Conservation (phyloP, 176 grass and related monocot genomes). For the Lolium perenne region DNA sequence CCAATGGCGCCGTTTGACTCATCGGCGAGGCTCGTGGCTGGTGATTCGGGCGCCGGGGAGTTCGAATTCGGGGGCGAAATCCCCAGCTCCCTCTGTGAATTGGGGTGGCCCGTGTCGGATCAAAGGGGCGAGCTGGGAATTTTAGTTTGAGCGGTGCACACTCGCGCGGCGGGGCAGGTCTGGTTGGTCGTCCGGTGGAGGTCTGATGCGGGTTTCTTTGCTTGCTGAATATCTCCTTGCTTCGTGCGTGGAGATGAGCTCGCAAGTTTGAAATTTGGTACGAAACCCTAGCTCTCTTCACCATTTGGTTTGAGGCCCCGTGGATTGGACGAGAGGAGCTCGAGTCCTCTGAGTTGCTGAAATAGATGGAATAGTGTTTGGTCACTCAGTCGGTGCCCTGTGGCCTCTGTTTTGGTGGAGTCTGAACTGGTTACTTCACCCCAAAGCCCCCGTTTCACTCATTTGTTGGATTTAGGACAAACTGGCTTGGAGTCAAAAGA, state of each 20-base stretch:
- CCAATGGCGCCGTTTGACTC: constrained; percentile 42
- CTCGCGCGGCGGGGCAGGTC: not conserved
- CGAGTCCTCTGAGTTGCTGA: not conserved
- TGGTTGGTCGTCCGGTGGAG: constrained; percentile 18
- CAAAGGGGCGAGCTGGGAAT: constrained; percentile 34
- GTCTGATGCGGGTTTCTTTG: not conserved
- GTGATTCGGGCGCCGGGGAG: constrained; percentile 33
- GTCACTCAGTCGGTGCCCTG: constrained; percentile 24
- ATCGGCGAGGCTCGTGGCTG: not conserved
- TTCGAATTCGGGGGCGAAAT: constrained; percentile 37
- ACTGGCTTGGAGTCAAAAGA: constrained; percentile 12
- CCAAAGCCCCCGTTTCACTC: not conserved
- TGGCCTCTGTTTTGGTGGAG: not conserved
- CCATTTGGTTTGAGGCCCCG: not conserved
- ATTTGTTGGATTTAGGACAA: not conserved
- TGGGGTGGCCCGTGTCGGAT: constrained; percentile 42
- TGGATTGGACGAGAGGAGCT: constrained; percentile 40
- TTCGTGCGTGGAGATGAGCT: not conserved
- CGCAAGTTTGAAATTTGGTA: constrained; percentile 52
- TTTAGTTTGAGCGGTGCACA: constrained; percentile 20
- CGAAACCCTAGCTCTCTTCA: constrained; percentile 54
- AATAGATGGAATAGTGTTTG: constrained; percentile 34
- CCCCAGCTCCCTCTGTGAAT: constrained; percentile 39
- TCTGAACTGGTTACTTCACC: constrained; percentile 1
- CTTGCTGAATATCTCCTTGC: constrained; percentile 30